These are phyloP conservation scores for Magnolia kwangsiensis DNA, from an alignment of 164 flowering plant genomes.

Conservation along the genomic window DNA sequence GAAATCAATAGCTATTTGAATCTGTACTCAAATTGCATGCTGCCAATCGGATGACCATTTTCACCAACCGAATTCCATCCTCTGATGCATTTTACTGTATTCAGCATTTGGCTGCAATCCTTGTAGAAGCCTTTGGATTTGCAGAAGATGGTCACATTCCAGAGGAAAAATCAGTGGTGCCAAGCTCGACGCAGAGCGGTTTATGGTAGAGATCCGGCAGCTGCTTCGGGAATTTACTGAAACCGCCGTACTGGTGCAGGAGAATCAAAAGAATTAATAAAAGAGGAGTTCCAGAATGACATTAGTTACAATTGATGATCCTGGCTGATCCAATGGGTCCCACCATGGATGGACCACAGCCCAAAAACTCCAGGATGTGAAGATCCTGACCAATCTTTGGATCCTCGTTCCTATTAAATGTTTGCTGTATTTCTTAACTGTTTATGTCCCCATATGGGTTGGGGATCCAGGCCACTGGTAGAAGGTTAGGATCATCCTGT, in stretches of 20 bases:
- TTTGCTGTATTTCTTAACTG: too few species aligned
- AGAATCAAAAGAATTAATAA: slow-evolving; percentile 7
- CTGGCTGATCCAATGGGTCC: too few species aligned
- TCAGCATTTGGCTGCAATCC: not conserved
- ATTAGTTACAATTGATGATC: too few species aligned
- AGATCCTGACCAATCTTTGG: too few species aligned
- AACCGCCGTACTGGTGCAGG: slow-evolving; percentile 79
- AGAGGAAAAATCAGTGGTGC: slow-evolving; percentile 44
- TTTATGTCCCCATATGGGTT: too few species aligned
- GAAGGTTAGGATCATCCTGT: too few species aligned
- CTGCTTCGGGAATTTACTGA: slow-evolving; percentile 70
- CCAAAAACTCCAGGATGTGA: too few species aligned
- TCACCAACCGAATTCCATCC: not conserved
- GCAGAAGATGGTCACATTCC: slow-evolving; percentile 23
- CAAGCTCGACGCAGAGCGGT: slow-evolving; percentile 61
- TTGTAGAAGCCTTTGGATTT: not conserved
- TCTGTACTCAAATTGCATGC: too few species aligned
- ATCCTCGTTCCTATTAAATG: too few species aligned
- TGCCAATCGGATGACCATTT: not conserved
- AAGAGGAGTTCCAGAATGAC: not conserved
- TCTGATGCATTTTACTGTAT: too few species aligned
- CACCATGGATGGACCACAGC: too few species aligned
- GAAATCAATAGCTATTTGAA: not conserved
- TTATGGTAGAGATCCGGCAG: slow-evolving; percentile 87
- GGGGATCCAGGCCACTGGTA: too few species aligned